Evolutionary conservation across 2,329 filamentous ascomycete species (phyloP).

Genomic region (Knufia fluminis): DNA sequence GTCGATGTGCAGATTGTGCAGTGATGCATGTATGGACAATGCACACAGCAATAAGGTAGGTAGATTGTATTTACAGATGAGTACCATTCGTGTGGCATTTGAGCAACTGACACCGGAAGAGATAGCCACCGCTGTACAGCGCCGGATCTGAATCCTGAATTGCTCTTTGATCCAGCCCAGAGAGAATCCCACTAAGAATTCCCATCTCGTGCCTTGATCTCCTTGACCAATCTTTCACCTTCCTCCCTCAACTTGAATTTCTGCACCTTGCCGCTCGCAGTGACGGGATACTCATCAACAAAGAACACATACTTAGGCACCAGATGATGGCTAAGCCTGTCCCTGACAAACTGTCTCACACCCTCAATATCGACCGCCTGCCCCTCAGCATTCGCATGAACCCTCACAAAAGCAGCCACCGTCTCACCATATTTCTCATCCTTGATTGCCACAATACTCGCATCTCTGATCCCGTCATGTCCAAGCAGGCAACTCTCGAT

Average conservation of each 20-base stretch:
- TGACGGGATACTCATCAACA: conserved; percentile 79
- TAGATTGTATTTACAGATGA: no score
- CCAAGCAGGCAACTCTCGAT: conserved; percentile 79
- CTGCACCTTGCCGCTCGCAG: conserved; percentile 91
- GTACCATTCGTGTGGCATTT: no score
- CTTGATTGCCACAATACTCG: conserved; percentile 72
- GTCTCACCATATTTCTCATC: conserved; percentile 78
- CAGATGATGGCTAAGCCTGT: conserved; percentile 61
- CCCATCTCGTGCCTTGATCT: conserved; percentile 53
- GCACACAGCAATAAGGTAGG: neutral
- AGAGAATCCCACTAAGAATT: neutral
- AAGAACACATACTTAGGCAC: conserved; percentile 89
- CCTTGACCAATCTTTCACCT: conserved; percentile 43
- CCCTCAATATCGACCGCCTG: conserved; percentile 45
- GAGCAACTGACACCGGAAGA: neutral
- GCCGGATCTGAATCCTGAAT: no score
- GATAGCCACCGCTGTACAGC: no score
- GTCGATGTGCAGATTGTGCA: no score
- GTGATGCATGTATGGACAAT: no score
- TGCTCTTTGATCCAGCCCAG: no score
- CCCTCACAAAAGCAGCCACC: conserved; percentile 73
- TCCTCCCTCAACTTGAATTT: conserved; percentile 60
- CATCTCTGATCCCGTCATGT: conserved; percentile 62
- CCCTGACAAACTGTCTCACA: conserved; percentile 63
- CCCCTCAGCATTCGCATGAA: conserved; percentile 28